phyloP scores from a whole-genome alignment of 805 yeast genomes.

The Lachancea nothofagi region DNA sequence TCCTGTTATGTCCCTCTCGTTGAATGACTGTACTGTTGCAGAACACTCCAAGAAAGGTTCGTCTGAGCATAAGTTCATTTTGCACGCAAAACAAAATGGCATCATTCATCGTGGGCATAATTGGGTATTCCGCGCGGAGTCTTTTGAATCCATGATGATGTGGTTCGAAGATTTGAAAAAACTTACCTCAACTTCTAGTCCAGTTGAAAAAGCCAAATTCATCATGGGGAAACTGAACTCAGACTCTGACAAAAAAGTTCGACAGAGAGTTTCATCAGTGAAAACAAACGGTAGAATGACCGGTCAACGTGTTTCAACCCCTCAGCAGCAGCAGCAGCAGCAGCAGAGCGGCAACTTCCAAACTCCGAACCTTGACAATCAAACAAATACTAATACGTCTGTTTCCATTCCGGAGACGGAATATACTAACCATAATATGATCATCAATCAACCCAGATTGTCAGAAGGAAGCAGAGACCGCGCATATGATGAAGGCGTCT shows the following conservation, averaged over 20 bases:
- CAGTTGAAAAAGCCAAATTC: constrained; percentile 50
- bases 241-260: constrained; percentile 10
- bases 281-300: constrained; percentile 3
- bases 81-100: constrained; percentile 71
- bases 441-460: constrained; percentile 3
- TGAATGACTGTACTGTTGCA: constrained; percentile 74
- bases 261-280: constrained; percentile 1
- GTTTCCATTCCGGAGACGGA: constrained; percentile 12
- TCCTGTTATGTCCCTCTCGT: constrained; percentile 77
- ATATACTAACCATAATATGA: background rate
- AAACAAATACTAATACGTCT: constrained; percentile 19
- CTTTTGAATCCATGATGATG: constrained; percentile 67
- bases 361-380: constrained; percentile 17
- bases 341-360: background rate
- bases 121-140: constrained; percentile 91
- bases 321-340: background rate
- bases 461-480: constrained; percentile 4
- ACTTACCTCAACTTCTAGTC: constrained; percentile 58
- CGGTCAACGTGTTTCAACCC: constrained; percentile 8
- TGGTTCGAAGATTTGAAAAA: constrained; percentile 80
- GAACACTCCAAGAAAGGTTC: constrained; percentile 77
- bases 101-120: constrained; percentile 77
- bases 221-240: constrained; percentile 29
- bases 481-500: constrained; percentile 4
- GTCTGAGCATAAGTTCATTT: constrained; percentile 68